These are phyloP conservation scores for Colletotrichum echinochloae DNA, from an alignment of 2,329 filamentous ascomycete genomes.

Conservation along the genomic window DNA sequence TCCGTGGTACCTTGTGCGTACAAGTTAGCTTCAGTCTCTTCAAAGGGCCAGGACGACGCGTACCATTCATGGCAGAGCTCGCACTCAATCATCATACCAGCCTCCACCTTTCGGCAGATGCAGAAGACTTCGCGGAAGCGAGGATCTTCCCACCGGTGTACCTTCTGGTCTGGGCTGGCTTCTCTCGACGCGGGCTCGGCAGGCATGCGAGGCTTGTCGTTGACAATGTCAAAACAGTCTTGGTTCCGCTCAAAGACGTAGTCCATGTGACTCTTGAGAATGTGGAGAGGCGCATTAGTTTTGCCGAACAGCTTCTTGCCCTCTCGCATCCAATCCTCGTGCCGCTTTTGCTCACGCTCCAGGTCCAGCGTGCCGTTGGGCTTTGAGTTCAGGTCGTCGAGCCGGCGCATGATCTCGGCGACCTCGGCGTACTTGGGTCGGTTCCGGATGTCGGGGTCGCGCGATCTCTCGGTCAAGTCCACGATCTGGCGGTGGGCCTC, in stretches of 20 bases:
- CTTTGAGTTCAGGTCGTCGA: constrained; percentile 93
- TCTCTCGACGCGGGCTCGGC: constrained; percentile 93
- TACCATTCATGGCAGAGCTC: constrained; percentile 98
- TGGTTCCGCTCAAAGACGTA: constrained; percentile 90
- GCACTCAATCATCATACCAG: constrained; percentile 99
- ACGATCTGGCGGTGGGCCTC: constrained; percentile 92
- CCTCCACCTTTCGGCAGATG: constrained; percentile 92
- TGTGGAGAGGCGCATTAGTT: constrained; percentile 95
- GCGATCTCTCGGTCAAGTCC: constrained; percentile 82
- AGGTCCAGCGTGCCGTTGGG: constrained; percentile 91
- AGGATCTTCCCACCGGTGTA: constrained; percentile 70
- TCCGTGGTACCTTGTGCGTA: constrained; percentile 85
- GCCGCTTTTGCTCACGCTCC: constrained; percentile 92
- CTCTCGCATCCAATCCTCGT: constrained; percentile 99
- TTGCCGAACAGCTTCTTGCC: constrained; percentile 99
- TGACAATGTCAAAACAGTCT: constrained; percentile 88
- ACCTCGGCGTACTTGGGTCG: constrained; percentile 91
- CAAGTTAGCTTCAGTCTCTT: constrained; percentile 25
- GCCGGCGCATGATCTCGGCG: constrained; percentile 86
- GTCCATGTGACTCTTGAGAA: constrained; percentile 93
- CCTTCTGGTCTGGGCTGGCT: constrained; percentile 68
- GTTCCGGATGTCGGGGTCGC: constrained; percentile 78
- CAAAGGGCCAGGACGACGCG: constrained; percentile 47
- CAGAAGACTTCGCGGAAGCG: constrained; percentile 88
- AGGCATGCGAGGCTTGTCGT: constrained; percentile 87